Evolutionary conservation across 108 stramenopile genomes (phyloP).

Genomic region (Cyclostephanos invisitatus): DNA sequence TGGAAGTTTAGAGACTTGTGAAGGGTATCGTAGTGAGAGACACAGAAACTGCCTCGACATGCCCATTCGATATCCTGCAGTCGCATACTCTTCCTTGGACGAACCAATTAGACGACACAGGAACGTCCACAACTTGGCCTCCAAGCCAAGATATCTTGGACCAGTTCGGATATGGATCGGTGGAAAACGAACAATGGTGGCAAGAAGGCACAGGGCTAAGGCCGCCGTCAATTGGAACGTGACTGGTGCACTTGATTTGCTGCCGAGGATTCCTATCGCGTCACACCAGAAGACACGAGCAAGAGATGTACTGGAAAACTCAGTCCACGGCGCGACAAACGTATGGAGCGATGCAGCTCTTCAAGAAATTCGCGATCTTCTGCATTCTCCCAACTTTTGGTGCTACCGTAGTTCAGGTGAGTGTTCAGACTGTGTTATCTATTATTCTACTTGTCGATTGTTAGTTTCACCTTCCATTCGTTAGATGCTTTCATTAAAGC

Average conservation of each 20-base stretch:
- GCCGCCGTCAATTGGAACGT: constrained; percentile 25
- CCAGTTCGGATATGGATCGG: constrained; percentile 19
- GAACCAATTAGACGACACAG: constrained; percentile 14
- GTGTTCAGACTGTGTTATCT: constrained; percentile 2
- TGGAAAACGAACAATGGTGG: constrained; percentile 27
- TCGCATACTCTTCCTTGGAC: constrained; percentile 15
- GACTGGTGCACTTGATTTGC: constrained; percentile 25
- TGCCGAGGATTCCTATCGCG: constrained; percentile 12
- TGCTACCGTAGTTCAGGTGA: constrained; percentile 28
- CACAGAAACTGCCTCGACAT: constrained; percentile 16
- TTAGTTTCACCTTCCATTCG: not conserved
- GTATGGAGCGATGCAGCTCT: constrained; percentile 26
- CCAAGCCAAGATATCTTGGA: constrained; percentile 12
- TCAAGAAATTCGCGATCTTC: constrained; percentile 11
- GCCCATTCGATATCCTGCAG: constrained; percentile 19
- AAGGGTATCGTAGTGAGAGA: constrained; percentile 12
- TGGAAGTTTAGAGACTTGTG: constrained; percentile 16
- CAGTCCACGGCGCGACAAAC: constrained; percentile 35
- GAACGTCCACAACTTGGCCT: constrained; percentile 17
- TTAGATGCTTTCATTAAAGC: constrained; percentile 19
- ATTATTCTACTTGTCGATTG: constrained; percentile 1
- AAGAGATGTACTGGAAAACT: constrained; percentile 11
- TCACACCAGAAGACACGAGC: constrained; percentile 15
- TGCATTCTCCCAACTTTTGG: constrained; percentile 32
- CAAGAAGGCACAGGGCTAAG: constrained; percentile 18